Base-by-base conservation (phyloP, 2,329 filamentous ascomycete species). In the Diplodia scrobiculata region DNA sequence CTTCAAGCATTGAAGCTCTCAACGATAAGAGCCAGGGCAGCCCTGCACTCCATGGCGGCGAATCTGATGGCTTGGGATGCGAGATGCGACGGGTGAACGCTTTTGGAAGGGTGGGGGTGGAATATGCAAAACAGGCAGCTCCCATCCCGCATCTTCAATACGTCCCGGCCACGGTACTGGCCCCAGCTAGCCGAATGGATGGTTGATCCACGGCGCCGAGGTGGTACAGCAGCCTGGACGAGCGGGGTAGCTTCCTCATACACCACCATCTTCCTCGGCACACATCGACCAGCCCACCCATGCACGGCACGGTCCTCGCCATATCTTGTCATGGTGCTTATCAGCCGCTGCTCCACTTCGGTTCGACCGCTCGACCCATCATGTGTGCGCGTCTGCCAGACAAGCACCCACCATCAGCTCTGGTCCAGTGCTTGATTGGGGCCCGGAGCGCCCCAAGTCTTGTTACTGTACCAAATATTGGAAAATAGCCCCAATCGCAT, bases 351-450 rank as follows among this genome's bases (percentile, higher is more conserved):
- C 51, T 36, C 51, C 51, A 53, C 51, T 10, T n/a, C 2, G 7
- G 2, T 5, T n/a, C 29, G 27, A n/a, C 51, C 51, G 2, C 2
- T n/a, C 29, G 27, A n/a, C 51, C 51, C 32, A 36, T 53, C 27
- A 11, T 6, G 5, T 5, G 25, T 19, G 5, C 51, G 17, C 21
- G 21, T 5, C 17, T 3, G 29, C 25, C 41, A 45, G 41, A 48
- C 55, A 60, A 60, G 55, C 55, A 47, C 21, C 17, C 48, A 14
- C 38, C 34, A 45, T n/a, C 21, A n/a, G 25, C 25, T 25, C 25
- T 25, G 25, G 25, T 25, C 25, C 25, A 25, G 14, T 41, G 53
- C 53, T 58, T 58, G 53, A 27, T 17, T 27, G 6, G 25, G 11
- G 55, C 41, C 38, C 6, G 14, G 55, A 21, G 41, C 54, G 45